Conservation (phyloP, 2,329 filamentous ascomycete species). For the Epichloe sibirici region DNA sequence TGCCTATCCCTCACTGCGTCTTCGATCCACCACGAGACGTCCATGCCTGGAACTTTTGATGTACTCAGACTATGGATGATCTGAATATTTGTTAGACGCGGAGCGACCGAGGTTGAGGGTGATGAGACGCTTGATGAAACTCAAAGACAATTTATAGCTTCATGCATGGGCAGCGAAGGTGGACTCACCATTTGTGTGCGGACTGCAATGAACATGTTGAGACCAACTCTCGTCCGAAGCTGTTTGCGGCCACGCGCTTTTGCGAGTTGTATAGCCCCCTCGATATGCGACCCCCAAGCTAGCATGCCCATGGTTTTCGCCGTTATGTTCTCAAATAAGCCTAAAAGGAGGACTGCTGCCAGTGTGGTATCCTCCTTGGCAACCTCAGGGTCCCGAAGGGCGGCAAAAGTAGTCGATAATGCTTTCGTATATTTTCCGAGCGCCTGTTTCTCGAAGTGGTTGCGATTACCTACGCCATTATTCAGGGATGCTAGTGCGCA, state of each 20-base stretch:
- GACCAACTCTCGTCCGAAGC: constrained; percentile 37
- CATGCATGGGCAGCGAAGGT: neutral
- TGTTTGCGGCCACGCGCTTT: constrained; percentile 45
- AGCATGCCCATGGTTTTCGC: constrained; percentile 40
- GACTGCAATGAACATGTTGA: constrained; percentile 46
- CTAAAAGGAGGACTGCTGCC: constrained; percentile 46
- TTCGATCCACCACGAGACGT: constrained; percentile 46
- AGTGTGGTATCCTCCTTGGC: constrained; percentile 45
- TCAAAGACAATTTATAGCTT: neutral
- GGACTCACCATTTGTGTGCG: constrained; percentile 44
- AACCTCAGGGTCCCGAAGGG: constrained; percentile 36
- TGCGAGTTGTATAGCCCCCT: constrained; percentile 50
- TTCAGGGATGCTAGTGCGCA: constrained; percentile 45
- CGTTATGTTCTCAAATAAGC: constrained; percentile 49
- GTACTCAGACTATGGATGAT: constrained; percentile 45
- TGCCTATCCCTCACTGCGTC: constrained; percentile 37
- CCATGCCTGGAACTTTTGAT: constrained; percentile 39
- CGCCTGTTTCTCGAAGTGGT: constrained; percentile 26
- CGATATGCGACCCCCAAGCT: constrained; percentile 52
- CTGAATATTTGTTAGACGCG: constrained; percentile 18
- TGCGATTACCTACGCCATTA: constrained; percentile 30
- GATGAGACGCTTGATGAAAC: neutral
- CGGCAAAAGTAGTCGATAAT: constrained; percentile 37
- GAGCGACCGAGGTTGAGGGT: neutral
- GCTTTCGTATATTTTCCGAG: constrained; percentile 43